A percentile compares a stretch with the other conserved stretches of the same genome.
Conservation (phyloP, 2,329 filamentous ascomycete genomes). For the Diplodia intermedia region DNA sequence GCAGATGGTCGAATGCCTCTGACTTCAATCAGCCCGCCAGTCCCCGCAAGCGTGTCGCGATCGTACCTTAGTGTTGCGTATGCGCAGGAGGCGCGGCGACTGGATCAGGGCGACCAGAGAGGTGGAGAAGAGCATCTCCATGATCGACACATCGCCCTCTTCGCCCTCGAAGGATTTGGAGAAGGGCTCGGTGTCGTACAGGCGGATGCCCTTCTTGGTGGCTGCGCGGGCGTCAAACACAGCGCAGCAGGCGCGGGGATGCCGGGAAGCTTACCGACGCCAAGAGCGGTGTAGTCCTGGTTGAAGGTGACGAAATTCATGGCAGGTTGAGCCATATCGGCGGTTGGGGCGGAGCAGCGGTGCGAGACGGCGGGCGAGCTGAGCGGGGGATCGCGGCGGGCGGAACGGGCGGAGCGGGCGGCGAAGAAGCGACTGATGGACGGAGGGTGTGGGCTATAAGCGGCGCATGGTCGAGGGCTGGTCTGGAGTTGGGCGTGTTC, state of each 20-base stretch:
- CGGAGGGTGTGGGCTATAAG: conserved; percentile 18
- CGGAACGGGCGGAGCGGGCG: neutral
- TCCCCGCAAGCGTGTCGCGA: conserved; percentile 31
- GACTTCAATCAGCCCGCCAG: conserved; percentile 33
- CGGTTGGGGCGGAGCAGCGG: neutral
- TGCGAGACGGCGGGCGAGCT: neutral
- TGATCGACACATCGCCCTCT: conserved; percentile 92
- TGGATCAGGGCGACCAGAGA: conserved; percentile 93
- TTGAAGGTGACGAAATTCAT: conserved; percentile 99
- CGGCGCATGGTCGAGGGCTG: conserved; percentile 9
- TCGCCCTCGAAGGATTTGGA: conserved; percentile 93
- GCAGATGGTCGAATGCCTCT: conserved; percentile 86
- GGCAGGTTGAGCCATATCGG: conserved; percentile 62
- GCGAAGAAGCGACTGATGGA: neutral
- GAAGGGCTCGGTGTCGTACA: conserved; percentile 97
- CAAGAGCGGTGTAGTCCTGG: conserved; percentile 96
- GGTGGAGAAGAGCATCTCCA: conserved; percentile 99
- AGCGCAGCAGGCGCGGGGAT: conserved; percentile 12
- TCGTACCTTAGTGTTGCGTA: conserved; percentile 92
- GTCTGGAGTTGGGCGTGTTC: conserved; percentile 9
- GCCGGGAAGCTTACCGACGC: conserved; percentile 72
- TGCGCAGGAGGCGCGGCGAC: conserved; percentile 89
- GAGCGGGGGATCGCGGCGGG: neutral
- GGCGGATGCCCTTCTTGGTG: conserved; percentile 91
- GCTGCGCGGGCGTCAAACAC: conserved; percentile 58